These are phyloP conservation scores for Penicillium sumatraense DNA, from an alignment of 2,329 filamentous ascomycete species.

Conservation along the genomic window DNA sequence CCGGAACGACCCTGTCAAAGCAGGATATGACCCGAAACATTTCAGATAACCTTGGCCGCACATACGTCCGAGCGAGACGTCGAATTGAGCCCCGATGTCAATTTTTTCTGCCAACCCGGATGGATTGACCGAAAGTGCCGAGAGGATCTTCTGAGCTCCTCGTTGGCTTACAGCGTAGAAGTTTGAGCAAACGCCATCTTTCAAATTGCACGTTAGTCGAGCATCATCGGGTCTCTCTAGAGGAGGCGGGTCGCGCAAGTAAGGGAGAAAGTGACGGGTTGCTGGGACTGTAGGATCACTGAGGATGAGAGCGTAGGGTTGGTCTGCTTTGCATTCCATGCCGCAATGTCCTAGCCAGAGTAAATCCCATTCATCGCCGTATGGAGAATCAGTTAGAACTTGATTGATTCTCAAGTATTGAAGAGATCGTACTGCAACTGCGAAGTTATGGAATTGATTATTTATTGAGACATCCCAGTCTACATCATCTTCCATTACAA, in stretches of 20 bases:
- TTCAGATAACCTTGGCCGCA: slow-evolving; percentile 25
- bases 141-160: slow-evolving; percentile 24
- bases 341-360: slow-evolving; percentile 33
- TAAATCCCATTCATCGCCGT: slow-evolving; percentile 49
- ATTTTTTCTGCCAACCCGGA: slow-evolving; percentile 22
- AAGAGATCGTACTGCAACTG: slow-evolving; percentile 34
- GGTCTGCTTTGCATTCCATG: slow-evolving; percentile 18
- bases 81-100: slow-evolving; percentile 28
- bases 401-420: slow-evolving; percentile 30
- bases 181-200: slow-evolving; percentile 23
- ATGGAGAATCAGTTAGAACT: slow-evolving; percentile 45
- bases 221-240: slow-evolving; percentile 13
- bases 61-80: slow-evolving; percentile 26
- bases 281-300: slow-evolving; percentile 21
- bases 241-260: slow-evolving; percentile 23
- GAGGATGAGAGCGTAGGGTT: slow-evolving; percentile 15
- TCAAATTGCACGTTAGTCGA: slow-evolving; percentile 17
- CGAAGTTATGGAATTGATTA: slow-evolving; percentile 50
- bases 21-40: slow-evolving; percentile 25
- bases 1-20: slow-evolving; percentile 17
- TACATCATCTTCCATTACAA: slow-evolving; percentile 58
- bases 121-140: slow-evolving; percentile 25
- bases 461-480: slow-evolving; percentile 62
- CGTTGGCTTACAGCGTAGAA: slow-evolving; percentile 27
- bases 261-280: slow-evolving; percentile 25